A percentile compares a stretch with the other conserved stretches of the same genome.
Conservation (phyloP, 139 green algal genomes). For the Volvox africanus region DNA sequence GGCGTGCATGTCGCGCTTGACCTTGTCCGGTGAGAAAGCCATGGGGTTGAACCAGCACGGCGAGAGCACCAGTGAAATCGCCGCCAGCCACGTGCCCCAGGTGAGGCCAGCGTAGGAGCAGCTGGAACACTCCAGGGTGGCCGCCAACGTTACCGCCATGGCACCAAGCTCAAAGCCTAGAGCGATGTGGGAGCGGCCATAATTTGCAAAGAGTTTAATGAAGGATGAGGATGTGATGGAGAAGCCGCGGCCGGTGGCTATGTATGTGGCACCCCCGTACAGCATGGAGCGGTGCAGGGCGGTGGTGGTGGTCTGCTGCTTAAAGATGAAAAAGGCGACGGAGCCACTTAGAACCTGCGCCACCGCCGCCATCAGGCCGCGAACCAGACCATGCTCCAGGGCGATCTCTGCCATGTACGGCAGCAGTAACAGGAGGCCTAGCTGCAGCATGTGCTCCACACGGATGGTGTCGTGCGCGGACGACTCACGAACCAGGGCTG, state of each 20-base stretch:
- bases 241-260: constrained; percentile 82
- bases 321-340: constrained; percentile 81
- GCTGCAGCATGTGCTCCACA: constrained; percentile 77
- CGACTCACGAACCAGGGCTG: constrained; percentile 32
- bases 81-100: constrained; percentile 81
- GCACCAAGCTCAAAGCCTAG: constrained; percentile 72
- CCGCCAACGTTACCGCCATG: constrained; percentile 27
- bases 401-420: constrained; percentile 76
- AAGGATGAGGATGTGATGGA: constrained; percentile 80
- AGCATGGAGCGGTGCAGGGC: constrained; percentile 75
- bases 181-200: constrained; percentile 80
- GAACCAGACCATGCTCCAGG: constrained; percentile 75
- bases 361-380: constrained; percentile 48
- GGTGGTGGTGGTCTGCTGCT: constrained; percentile 74
- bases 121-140: constrained; percentile 26
- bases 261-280: constrained; percentile 84
- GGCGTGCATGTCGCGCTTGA: constrained; percentile 46
- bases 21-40: constrained; percentile 48
- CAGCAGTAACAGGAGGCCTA: constrained; percentile 78
- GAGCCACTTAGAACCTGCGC: constrained; percentile 64
- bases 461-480: constrained; percentile 58
- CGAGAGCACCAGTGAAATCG: constrained; percentile 71
- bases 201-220: constrained; percentile 72
- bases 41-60: constrained; percentile 81
- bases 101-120: constrained; percentile 54